A percentile compares a stretch with the other conserved stretches of the same genome.
phyloP scores from a whole-genome alignment of 768 basidiomycete species.

The Termitomyces bulborhizus region DNA sequence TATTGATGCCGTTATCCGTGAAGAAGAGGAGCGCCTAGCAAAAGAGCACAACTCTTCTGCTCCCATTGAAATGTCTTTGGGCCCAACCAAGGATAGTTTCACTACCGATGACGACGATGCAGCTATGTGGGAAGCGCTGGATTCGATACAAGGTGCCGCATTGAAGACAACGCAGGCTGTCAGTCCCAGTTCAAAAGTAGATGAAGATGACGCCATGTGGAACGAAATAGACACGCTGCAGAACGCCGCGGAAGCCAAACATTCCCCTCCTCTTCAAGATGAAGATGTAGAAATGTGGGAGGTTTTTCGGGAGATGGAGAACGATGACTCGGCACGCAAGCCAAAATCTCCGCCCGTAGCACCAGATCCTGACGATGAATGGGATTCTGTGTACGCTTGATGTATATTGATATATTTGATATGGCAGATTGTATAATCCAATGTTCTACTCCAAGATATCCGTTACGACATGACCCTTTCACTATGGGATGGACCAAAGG shows the following conservation, averaged over 20 bases:
- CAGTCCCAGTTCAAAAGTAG: neutral
- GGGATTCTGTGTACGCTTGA: conserved; percentile 62
- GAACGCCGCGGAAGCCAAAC: neutral
- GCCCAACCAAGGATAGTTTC: neutral
- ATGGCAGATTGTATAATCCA: conserved; percentile 1
- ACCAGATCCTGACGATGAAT: conserved; percentile 36
- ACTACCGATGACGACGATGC: conserved; percentile 39
- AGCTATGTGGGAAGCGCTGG: conserved; percentile 65
- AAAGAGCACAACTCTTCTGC: conserved; percentile 7
- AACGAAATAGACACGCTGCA: conserved; percentile 20
- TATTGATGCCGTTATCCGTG: conserved; percentile 43
- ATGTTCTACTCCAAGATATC: neutral
- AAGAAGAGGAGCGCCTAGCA: conserved; percentile 31
- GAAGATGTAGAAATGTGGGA: conserved; percentile 77
- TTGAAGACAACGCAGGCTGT: neutral
- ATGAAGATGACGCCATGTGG: conserved; percentile 16
- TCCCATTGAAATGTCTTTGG: neutral
- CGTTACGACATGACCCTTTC: neutral
- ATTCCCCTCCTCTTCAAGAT: conserved; percentile 1
- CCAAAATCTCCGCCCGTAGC: conserved; percentile 4
- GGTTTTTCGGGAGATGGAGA: conserved; percentile 51
- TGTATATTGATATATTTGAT: conserved; percentile 1
- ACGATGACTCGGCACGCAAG: neutral
- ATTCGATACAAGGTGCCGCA: conserved; percentile 28
- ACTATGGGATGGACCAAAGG: conserved; percentile 62